These are phyloP conservation scores for Fusarium pseudocircinatum DNA, from an alignment of 2,329 filamentous ascomycete species.

Conservation along the genomic window DNA sequence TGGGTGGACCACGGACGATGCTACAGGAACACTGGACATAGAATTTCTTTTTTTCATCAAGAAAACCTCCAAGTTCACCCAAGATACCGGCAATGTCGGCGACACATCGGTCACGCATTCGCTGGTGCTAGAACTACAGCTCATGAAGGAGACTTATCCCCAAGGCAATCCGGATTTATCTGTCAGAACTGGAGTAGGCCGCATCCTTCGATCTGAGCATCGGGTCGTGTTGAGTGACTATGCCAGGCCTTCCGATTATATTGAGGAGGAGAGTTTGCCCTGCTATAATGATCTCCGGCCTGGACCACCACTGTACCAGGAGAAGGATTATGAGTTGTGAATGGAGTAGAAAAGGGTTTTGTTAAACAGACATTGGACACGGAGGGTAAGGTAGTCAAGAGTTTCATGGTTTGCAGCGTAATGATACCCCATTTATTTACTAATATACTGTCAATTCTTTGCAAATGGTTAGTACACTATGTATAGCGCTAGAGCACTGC, in stretches of 20 bases:
- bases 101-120: slow-evolving; percentile 84
- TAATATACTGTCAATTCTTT: not conserved
- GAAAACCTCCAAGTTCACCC: slow-evolving; percentile 65
- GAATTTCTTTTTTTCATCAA: slow-evolving; percentile 71
- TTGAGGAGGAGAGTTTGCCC: slow-evolving; percentile 3
- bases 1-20: slow-evolving; percentile 81
- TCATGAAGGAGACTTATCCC: slow-evolving; percentile 86
- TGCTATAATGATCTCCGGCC: slow-evolving; percentile 1
- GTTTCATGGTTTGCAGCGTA: not conserved
- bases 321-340: not conserved
- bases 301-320: slow-evolving; percentile 11
- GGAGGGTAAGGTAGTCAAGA: not conserved
- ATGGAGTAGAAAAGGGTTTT: fast-evolving
- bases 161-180: slow-evolving; percentile 72
- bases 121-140: slow-evolving; percentile 89
- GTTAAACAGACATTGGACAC: not conserved
- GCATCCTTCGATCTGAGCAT: slow-evolving; percentile 92
- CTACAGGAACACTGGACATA: slow-evolving; percentile 59
- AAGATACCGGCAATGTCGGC: slow-evolving; percentile 77
- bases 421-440: not conserved
- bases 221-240: slow-evolving; percentile 78
- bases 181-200: slow-evolving; percentile 86
- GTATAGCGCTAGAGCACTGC: not conserved
- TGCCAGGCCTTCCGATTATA: not conserved
- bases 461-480: not conserved